Evolutionary conservation across 768 basidiomycete species (phyloP).

Genomic region (Lactarius sp.): DNA sequence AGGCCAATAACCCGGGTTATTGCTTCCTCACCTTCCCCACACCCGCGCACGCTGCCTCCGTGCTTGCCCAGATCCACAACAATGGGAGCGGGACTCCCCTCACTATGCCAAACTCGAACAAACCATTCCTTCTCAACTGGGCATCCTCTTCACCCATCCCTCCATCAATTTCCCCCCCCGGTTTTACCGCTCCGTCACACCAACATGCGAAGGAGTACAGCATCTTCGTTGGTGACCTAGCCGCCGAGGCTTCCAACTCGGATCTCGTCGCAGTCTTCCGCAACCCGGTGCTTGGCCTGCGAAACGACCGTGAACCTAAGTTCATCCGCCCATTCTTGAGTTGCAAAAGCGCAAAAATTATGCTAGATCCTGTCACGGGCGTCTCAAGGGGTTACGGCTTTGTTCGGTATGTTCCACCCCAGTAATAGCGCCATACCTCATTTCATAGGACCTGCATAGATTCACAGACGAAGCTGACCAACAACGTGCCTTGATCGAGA

Average conservation of each 20-base stretch:
- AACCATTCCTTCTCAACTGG: slow-evolving; percentile 82
- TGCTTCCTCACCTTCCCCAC: slow-evolving; percentile 85
- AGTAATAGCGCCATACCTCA: slow-evolving; percentile 20
- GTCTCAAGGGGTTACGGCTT: slow-evolving; percentile 91
- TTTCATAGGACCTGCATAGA: slow-evolving; percentile 36
- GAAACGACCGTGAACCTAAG: slow-evolving; percentile 83
- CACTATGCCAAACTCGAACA: slow-evolving; percentile 83
- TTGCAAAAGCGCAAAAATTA: slow-evolving; percentile 94
- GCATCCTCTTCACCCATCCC: slow-evolving; percentile 43
- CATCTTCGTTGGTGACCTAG: slow-evolving; percentile 92
- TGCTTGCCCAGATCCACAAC: slow-evolving; percentile 61
- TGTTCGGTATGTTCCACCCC: slow-evolving; percentile 55
- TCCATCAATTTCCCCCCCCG: slow-evolving; percentile 32
- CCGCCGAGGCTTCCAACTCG: slow-evolving; percentile 90
- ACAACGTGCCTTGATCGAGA: slow-evolving; percentile 84
- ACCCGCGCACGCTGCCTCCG: slow-evolving; percentile 60
- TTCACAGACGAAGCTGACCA: slow-evolving; percentile 89
- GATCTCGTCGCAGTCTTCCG: slow-evolving; percentile 92
- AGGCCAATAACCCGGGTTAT: slow-evolving; percentile 81
- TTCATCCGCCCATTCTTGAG: slow-evolving; percentile 85
- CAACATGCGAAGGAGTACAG: slow-evolving; percentile 83
- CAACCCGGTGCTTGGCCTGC: slow-evolving; percentile 79
- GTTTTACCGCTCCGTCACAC: slow-evolving; percentile 39
- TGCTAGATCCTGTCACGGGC: slow-evolving; percentile 87
- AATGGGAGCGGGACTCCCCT: slow-evolving; percentile 39